phyloP scores from a whole-genome alignment of 495 filamentous ascomycete species.

The Hypomontagnella monticulosa region DNA sequence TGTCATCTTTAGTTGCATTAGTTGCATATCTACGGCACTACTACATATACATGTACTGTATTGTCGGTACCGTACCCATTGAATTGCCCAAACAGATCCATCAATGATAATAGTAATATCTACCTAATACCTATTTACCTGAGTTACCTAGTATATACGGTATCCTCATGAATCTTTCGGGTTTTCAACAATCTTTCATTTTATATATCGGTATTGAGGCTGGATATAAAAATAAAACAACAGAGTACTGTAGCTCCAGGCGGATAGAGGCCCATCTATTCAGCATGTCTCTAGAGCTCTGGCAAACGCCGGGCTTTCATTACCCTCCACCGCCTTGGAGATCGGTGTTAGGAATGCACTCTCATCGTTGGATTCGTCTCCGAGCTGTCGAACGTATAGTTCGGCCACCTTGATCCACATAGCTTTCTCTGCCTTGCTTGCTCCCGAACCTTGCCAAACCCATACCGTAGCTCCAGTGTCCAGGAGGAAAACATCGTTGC shows the following conservation, averaged over 20 bases:
- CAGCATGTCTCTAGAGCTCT: conserved; percentile 40
- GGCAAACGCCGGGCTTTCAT: conserved; percentile 63
- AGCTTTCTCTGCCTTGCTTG: conserved; percentile 63
- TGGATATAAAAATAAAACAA: too few species aligned
- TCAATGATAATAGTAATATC: too few species aligned
- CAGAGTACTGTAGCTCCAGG: background rate
- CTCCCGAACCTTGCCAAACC: conserved; percentile 68
- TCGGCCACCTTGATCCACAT: conserved; percentile 68
- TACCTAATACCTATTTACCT: too few species aligned
- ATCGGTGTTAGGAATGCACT: conserved; percentile 60
- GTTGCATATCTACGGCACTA: too few species aligned
- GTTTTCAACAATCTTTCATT: too few species aligned
- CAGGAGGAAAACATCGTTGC: conserved; percentile 67
- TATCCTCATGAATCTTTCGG: too few species aligned
- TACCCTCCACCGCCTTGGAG: conserved; percentile 62
- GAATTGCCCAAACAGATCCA: too few species aligned
- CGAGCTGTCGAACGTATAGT: conserved; percentile 60
- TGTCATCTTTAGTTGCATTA: too few species aligned
- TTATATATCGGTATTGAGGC: too few species aligned
- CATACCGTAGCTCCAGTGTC: conserved; percentile 62
- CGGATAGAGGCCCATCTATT: background rate
- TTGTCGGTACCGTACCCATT: too few species aligned
- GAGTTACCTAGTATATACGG: too few species aligned
- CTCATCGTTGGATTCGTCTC: conserved; percentile 49
- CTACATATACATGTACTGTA: too few species aligned